Evolutionary conservation across 257 asterid genomes (phyloP).

Genomic region (Thymus quinquecostatus): DNA sequence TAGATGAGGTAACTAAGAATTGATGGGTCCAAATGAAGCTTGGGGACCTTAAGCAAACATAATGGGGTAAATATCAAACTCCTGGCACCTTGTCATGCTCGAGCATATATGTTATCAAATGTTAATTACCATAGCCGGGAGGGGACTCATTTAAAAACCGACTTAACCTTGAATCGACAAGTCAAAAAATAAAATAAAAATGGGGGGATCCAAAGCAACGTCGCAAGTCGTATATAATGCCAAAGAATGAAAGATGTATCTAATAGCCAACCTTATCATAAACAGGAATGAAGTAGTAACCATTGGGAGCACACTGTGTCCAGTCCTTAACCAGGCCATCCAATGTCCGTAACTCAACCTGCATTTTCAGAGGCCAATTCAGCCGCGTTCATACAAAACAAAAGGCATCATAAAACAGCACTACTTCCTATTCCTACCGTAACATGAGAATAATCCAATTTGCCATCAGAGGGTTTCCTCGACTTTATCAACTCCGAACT

Average conservation of each 20-base stretch:
- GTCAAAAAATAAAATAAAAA: neutral
- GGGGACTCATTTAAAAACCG: neutral
- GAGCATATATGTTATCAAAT: neutral
- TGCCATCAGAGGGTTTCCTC: conserved; percentile 70
- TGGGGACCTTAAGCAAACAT: neutral
- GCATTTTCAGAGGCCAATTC: conserved; percentile 30
- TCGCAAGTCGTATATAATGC: conserved; percentile 3
- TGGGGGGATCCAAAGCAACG: neutral
- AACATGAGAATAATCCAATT: conserved; percentile 87
- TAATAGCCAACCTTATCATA: conserved; percentile 76
- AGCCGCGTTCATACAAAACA: neutral
- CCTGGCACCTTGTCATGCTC: neutral
- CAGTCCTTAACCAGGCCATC: conserved; percentile 96
- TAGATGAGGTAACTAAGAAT: conserved; percentile 4
- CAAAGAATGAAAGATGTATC: neutral
- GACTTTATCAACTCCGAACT: conserved; percentile 78
- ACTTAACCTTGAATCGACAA: neutral
- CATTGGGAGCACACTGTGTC: conserved; percentile 98
- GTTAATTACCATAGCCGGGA: conserved; percentile 11
- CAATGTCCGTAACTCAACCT: conserved; percentile 91
- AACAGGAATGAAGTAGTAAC: conserved; percentile 96
- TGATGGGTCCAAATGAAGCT: neutral
- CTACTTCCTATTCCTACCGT: conserved; percentile 47
- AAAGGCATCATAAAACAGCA: neutral
- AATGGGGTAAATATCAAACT: conserved; percentile 10